Percentiles rank a stretch among this genome's conserved stretches.
Evolutionary conservation across 2,329 filamentous ascomycete species (phyloP).

Genomic region (Aspergillus fischeri): DNA sequence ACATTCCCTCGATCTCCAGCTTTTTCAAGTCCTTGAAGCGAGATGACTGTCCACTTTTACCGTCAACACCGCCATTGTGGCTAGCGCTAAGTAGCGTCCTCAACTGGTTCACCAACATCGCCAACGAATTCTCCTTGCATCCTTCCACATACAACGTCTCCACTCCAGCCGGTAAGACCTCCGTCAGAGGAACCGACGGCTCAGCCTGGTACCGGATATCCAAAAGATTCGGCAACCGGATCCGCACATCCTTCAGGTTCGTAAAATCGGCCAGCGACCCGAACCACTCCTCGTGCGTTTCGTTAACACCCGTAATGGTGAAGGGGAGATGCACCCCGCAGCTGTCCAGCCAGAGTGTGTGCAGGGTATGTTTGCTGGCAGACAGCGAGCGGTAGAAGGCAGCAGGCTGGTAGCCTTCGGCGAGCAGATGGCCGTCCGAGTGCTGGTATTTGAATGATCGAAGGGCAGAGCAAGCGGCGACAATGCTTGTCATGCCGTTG

Average conservation of each 20-base stretch:
- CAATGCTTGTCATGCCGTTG: slow-evolving; percentile 20
- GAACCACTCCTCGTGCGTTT: slow-evolving; percentile 30
- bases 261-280: slow-evolving; percentile 25
- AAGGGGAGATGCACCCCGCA: slow-evolving; percentile 26
- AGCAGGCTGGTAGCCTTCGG: slow-evolving; percentile 23
- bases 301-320: slow-evolving; percentile 25
- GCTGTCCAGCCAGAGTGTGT: slow-evolving; percentile 27
- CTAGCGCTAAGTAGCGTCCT: slow-evolving; percentile 16
- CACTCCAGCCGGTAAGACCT: slow-evolving; percentile 21
- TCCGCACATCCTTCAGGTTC: slow-evolving; percentile 24
- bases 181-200: slow-evolving; percentile 18
- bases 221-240: slow-evolving; percentile 28
- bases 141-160: slow-evolving; percentile 25
- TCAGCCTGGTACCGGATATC: slow-evolving; percentile 26
- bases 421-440: slow-evolving; percentile 23
- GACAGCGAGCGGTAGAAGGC: slow-evolving; percentile 23
- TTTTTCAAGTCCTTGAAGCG: slow-evolving; percentile 14
- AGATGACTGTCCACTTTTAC: background rate
- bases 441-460: slow-evolving; percentile 31
- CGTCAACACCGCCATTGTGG: background rate
- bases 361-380: slow-evolving; percentile 19
- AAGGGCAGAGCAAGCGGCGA: slow-evolving; percentile 20
- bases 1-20: slow-evolving; percentile 26
- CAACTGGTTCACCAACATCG: slow-evolving; percentile 24
- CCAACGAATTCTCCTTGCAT: slow-evolving; percentile 23